These are phyloP conservation scores for Talaromyces sp. DNA, from an alignment of 2,329 filamentous ascomycete species.

Conservation along the genomic window DNA sequence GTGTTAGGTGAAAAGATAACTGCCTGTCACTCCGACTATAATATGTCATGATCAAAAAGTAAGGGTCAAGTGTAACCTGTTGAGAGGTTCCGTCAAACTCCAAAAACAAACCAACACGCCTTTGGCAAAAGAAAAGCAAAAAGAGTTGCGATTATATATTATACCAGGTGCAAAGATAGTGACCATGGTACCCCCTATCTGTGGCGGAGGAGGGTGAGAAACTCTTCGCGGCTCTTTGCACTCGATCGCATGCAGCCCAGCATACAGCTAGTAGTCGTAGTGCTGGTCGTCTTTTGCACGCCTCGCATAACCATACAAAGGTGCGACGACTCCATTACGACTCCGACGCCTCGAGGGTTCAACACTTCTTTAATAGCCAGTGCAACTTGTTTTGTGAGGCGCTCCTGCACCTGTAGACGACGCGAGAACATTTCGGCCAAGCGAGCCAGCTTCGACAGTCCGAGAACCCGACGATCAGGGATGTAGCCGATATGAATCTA, in stretches of 20 bases:
- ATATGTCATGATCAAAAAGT: not conserved
- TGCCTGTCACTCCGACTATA: not conserved
- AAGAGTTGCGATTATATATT: not conserved
- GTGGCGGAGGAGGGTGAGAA: conserved; percentile 72
- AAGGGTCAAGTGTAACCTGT: conserved; percentile 25
- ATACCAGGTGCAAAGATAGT: not conserved
- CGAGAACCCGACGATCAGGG: conserved; percentile 82
- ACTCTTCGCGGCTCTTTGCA: conserved; percentile 93
- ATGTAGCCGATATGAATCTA: conserved; percentile 99
- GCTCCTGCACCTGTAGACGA: conserved; percentile 90
- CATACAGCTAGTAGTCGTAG: conserved; percentile 93
- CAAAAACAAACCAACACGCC: conserved; percentile 19
- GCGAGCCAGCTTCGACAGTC: conserved; percentile 89
- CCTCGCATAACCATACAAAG: conserved; percentile 99
- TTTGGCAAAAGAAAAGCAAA: not conserved
- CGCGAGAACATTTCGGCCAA: conserved; percentile 97
- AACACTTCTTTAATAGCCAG: conserved; percentile 89
- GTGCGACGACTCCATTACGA: conserved; percentile 96
- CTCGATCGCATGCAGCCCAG: conserved; percentile 91
- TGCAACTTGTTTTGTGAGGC: conserved; percentile 92
- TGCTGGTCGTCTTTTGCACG: conserved; percentile 84
- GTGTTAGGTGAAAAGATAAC: not conserved
- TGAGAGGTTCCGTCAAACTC: conserved; percentile 39
- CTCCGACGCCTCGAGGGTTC: conserved; percentile 88
- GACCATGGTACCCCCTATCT: conserved; percentile 23